Evolutionary conservation across 371 early-diverging fungal species (phyloP).

Genomic region (Mycotypha africana): DNA sequence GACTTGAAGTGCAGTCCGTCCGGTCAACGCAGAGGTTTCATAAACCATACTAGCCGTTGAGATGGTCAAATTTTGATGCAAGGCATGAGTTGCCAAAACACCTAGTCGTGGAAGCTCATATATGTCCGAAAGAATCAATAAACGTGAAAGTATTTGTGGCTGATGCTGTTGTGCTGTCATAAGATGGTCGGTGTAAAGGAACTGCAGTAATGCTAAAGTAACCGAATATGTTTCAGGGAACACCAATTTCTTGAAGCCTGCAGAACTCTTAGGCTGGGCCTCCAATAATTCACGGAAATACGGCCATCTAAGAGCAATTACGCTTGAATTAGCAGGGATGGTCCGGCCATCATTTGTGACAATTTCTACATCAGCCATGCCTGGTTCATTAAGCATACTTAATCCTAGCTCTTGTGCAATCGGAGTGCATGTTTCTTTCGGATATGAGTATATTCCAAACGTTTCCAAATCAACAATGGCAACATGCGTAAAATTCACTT

Average conservation of each 20-base stretch:
- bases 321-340: conserved; percentile 63
- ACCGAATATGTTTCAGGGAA: conserved; percentile 64
- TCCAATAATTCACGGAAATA: conserved; percentile 48
- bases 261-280: conserved; percentile 4
- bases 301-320: conserved; percentile 66
- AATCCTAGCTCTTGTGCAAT: conserved; percentile 51
- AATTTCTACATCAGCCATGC: conserved; percentile 65
- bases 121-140: conserved; percentile 59
- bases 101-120: conserved; percentile 54
- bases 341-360: conserved; percentile 51
- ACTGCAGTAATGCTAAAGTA: conserved; percentile 64
- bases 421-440: conserved; percentile 32
- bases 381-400: conserved; percentile 59
- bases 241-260: conserved; percentile 26
- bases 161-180: conserved; percentile 61
- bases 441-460: conserved; percentile 48
- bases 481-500: conserved; percentile 57
- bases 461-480: conserved; percentile 62
- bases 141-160: conserved; percentile 56
- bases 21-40: conserved; percentile 55
- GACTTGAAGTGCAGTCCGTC: conserved; percentile 56
- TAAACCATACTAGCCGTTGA: conserved; percentile 67
- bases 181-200: conserved; percentile 69
- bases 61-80: conserved; percentile 63
- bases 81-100: conserved; percentile 55